Percentiles rank a stretch among this genome's conserved stretches.
These are phyloP conservation scores for Umbilicus rupestris DNA, from an alignment of 164 flowering plant species.

Conservation along the genomic window DNA sequence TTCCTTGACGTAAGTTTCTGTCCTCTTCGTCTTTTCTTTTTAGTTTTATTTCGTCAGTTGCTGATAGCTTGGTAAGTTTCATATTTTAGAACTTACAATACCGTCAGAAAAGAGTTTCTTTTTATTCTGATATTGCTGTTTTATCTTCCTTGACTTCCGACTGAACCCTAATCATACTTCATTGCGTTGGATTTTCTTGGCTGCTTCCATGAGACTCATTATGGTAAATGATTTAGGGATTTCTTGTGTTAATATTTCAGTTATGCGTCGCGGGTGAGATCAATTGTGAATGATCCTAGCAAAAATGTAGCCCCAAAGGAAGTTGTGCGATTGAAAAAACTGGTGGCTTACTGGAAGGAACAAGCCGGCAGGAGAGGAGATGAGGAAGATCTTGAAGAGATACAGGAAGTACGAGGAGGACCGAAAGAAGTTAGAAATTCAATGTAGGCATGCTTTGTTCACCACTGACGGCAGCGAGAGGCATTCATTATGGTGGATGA, in stretches of 20 bases:
- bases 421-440: constrained; percentile 38
- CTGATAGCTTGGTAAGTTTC: too few species aligned
- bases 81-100: background rate
- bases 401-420: constrained; percentile 57
- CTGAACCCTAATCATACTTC: background rate
- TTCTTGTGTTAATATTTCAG: constrained; percentile 26
- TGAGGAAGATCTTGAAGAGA: constrained; percentile 84
- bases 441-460: constrained; percentile 20
- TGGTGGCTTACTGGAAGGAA: constrained; percentile 90
- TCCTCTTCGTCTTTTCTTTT: background rate
- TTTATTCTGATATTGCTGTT: background rate
- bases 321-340: constrained; percentile 76
- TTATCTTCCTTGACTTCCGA: too few species aligned
- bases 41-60: too few species aligned
- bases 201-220: background rate
- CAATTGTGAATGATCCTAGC: constrained; percentile 94
- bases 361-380: constrained; percentile 83
- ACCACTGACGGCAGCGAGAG: background rate
- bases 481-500: background rate
- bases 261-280: constrained; percentile 95
- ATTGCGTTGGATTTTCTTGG: background rate
- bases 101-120: background rate
- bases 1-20: constrained; percentile 58
- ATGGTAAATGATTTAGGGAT: background rate
- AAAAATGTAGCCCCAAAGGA: constrained; percentile 87